A percentile compares a stretch with the other conserved stretches of the same genome.
Conservation (phyloP, 129 eudicot genomes). For the Arctium minus region DNA sequence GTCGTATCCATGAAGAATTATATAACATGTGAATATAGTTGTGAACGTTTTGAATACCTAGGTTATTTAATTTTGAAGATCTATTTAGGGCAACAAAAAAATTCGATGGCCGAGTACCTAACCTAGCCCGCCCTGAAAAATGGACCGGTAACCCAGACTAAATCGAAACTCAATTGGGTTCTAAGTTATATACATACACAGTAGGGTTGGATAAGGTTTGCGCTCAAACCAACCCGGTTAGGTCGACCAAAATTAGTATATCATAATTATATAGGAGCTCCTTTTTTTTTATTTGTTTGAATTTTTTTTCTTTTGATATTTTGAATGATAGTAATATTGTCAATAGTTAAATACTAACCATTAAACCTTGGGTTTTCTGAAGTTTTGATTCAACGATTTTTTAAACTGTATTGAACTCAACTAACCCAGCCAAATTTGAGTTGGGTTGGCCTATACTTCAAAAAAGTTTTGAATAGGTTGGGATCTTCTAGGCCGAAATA, state of each 20-base stretch:
- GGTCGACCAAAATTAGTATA: background rate
- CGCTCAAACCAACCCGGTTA: background rate
- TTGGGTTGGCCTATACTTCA: background rate
- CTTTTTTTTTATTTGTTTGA: background rate
- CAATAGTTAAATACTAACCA: background rate
- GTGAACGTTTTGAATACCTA: background rate
- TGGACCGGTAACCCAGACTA: background rate
- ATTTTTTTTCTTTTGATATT: too few relatives aligned
- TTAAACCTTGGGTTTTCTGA: background rate
- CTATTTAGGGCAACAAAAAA: too few relatives aligned
- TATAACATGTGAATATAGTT: background rate
- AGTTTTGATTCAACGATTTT: background rate
- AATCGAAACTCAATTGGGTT: too few relatives aligned
- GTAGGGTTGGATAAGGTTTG: background rate
- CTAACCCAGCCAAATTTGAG: background rate
- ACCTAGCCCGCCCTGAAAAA: background rate
- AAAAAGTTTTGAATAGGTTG: too few relatives aligned
- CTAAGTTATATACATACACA: background rate
- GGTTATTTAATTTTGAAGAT: background rate
- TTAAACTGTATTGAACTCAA: background rate
- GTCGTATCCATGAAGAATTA: background rate
- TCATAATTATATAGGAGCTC: background rate
- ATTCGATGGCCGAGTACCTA: background rate
- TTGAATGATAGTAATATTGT: background rate
- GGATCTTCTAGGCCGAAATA: too few relatives aligned